Conservation (phyloP, 805 yeast species). For the Pichia eremophila region DNA sequence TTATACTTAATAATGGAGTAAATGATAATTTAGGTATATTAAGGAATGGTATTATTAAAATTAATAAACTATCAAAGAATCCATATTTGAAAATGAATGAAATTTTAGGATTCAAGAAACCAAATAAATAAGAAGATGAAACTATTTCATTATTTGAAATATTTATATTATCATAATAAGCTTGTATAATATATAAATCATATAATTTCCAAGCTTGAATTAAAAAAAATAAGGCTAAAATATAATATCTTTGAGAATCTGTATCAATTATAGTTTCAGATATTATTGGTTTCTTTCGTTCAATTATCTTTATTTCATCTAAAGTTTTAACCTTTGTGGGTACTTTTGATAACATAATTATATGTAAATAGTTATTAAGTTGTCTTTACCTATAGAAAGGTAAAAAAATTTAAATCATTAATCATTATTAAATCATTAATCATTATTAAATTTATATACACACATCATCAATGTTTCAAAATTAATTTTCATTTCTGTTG, state of each 20-base stretch:
- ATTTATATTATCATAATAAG: slow-evolving; percentile 31
- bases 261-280: slow-evolving; percentile 60
- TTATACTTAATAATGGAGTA: slow-evolving; percentile 42
- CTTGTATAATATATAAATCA: slow-evolving; percentile 45
- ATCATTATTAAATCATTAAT: no score
- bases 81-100: slow-evolving; percentile 63
- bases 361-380: no score
- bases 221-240: slow-evolving; percentile 54
- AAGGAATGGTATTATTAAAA: slow-evolving; percentile 64
- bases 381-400: no score
- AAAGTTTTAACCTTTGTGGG: not conserved
- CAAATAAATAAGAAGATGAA: slow-evolving; percentile 17
- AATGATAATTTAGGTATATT: slow-evolving; percentile 69
- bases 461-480: no score
- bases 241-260: slow-evolving; percentile 66
- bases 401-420: no score
- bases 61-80: slow-evolving; percentile 58
- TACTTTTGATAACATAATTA: not conserved
- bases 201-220: slow-evolving; percentile 84
- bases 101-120: slow-evolving; percentile 39
- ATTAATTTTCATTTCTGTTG: no score
- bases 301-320: not conserved
- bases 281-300: slow-evolving; percentile 34
- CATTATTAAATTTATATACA: no score
- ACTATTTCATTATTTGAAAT: not conserved